phyloP scores from a whole-genome alignment of 2,329 filamentous ascomycete genomes.

The Cladobotryum protrusum region DNA sequence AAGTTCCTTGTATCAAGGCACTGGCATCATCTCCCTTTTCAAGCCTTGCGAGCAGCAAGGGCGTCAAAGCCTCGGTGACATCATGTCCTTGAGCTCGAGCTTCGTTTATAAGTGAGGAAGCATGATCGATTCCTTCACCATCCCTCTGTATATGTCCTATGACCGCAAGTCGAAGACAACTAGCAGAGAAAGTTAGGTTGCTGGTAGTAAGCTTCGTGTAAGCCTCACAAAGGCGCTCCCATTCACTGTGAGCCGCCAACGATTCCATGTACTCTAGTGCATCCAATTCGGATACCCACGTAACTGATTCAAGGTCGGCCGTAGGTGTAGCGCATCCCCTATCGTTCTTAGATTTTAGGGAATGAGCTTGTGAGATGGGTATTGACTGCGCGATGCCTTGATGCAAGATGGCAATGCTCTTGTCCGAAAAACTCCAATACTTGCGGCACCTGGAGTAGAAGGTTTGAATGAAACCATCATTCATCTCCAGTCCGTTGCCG shows the following conservation, averaged over 20 bases:
- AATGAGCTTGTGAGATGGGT: neutral
- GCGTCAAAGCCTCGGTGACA: slow-evolving; percentile 33
- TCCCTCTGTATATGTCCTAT: slow-evolving; percentile 33
- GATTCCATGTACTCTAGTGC: slow-evolving; percentile 9
- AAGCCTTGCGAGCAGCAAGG: slow-evolving; percentile 33
- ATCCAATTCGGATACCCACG: slow-evolving; percentile 5
- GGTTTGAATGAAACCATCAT: slow-evolving; percentile 24
- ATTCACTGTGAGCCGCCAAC: slow-evolving; percentile 19
- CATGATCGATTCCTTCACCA: slow-evolving; percentile 22
- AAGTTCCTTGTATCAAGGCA: slow-evolving; percentile 22
- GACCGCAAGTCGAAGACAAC: slow-evolving; percentile 44
- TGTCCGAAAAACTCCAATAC: slow-evolving; percentile 29
- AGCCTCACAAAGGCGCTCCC: slow-evolving; percentile 27
- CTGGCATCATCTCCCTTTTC: slow-evolving; percentile 24
- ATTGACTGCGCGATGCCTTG: slow-evolving; percentile 1
- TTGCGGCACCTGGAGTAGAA: slow-evolving; percentile 25
- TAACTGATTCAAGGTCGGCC: neutral
- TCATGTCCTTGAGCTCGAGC: slow-evolving; percentile 37
- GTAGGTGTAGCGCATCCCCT: neutral
- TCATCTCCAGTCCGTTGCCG: slow-evolving; percentile 21
- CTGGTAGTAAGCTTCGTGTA: slow-evolving; percentile 32
- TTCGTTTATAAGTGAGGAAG: slow-evolving; percentile 33
- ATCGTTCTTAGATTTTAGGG: neutral
- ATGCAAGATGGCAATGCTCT: slow-evolving; percentile 16
- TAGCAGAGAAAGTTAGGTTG: slow-evolving; percentile 31